A percentile compares a stretch with the other conserved stretches of the same genome.
Evolutionary conservation across 257 asterid species (phyloP).

Genomic region (Sherardia arvensis): DNA sequence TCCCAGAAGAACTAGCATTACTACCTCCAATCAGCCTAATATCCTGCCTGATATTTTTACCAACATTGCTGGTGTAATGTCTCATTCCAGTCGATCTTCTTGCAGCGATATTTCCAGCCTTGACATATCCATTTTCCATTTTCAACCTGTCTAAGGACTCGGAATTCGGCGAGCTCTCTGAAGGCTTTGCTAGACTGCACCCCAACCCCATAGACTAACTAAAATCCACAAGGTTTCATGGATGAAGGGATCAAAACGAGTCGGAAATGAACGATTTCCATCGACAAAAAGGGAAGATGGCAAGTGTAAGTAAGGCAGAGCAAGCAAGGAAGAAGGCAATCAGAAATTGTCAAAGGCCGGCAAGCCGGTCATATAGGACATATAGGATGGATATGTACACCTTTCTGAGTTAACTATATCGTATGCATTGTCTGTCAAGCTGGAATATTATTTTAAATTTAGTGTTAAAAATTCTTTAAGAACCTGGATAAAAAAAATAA

Average conservation of each 20-base stretch:
- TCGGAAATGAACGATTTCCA: constrained; percentile 20
- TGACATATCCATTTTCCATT: constrained; percentile 37
- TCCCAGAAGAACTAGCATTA: constrained; percentile 9
- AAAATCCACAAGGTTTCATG: background rate
- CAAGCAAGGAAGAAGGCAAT: background rate
- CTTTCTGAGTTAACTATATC: background rate
- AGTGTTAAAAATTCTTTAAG: too few relatives aligned
- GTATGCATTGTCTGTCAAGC: background rate
- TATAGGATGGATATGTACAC: constrained; percentile 1
- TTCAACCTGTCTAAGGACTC: constrained; percentile 39
- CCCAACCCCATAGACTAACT: constrained; percentile 39
- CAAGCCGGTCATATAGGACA: constrained; percentile 19
- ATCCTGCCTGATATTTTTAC: constrained; percentile 17
- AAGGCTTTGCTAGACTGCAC: constrained; percentile 36
- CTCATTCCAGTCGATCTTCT: constrained; percentile 41
- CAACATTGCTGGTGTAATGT: constrained; percentile 11
- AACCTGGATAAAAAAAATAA: too few relatives aligned
- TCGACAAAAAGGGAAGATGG: background rate
- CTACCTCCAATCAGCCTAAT: constrained; percentile 15
- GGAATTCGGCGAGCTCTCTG: constrained; percentile 30
- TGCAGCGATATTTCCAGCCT: constrained; percentile 24
- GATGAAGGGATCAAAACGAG: constrained; percentile 17
- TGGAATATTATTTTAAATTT: too few relatives aligned
- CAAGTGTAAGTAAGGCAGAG: constrained; percentile 7
- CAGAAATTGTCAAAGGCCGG: constrained; percentile 23